phyloP scores from a whole-genome alignment of 495 filamentous ascomycete genomes.

The Aspergillus sclerotiicarbonarius region DNA sequence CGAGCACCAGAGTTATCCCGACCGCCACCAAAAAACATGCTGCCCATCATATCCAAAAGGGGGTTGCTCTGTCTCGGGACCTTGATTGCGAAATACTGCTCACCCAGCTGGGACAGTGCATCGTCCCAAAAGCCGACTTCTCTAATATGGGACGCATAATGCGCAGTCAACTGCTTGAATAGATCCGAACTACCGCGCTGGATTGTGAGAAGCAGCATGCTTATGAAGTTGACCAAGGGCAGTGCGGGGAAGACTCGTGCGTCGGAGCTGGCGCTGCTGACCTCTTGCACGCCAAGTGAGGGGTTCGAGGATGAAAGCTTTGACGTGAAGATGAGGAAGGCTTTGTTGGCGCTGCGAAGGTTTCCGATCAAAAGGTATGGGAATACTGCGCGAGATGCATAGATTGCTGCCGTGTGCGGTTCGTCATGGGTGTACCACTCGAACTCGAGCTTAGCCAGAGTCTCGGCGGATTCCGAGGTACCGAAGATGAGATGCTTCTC shows the following conservation, averaged over 20 bases:
- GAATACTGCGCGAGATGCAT: slow-evolving; percentile 84
- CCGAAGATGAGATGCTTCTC: slow-evolving; percentile 88
- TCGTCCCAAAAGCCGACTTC: slow-evolving; percentile 80
- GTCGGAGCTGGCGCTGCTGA: slow-evolving; percentile 72
- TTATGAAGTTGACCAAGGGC: slow-evolving; percentile 90
- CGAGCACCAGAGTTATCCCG: slow-evolving; percentile 44
- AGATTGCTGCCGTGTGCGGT: slow-evolving; percentile 83
- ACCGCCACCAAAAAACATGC: slow-evolving; percentile 75
- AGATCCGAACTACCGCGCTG: slow-evolving; percentile 77
- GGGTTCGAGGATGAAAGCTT: slow-evolving; percentile 67
- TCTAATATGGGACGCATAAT: slow-evolving; percentile 74
- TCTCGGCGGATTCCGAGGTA: slow-evolving; percentile 82
- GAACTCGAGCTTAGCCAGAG: slow-evolving; percentile 79
- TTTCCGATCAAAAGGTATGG: slow-evolving; percentile 91
- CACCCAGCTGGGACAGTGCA: slow-evolving; percentile 78
- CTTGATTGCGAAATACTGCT: slow-evolving; percentile 97
- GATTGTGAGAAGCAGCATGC: slow-evolving; percentile 75
- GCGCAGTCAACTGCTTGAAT: slow-evolving; percentile 76
- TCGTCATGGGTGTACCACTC: slow-evolving; percentile 91
- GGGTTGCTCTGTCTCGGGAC: slow-evolving; percentile 84
- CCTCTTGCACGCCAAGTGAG: slow-evolving; percentile 71
- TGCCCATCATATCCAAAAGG: slow-evolving; percentile 96
- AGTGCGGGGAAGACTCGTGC: slow-evolving; percentile 78
- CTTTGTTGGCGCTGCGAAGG: slow-evolving; percentile 79
- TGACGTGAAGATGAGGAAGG: slow-evolving; percentile 75